Base-by-base conservation (phyloP, 2,329 filamentous ascomycete species). In the Trichophyton rubrum region DNA sequence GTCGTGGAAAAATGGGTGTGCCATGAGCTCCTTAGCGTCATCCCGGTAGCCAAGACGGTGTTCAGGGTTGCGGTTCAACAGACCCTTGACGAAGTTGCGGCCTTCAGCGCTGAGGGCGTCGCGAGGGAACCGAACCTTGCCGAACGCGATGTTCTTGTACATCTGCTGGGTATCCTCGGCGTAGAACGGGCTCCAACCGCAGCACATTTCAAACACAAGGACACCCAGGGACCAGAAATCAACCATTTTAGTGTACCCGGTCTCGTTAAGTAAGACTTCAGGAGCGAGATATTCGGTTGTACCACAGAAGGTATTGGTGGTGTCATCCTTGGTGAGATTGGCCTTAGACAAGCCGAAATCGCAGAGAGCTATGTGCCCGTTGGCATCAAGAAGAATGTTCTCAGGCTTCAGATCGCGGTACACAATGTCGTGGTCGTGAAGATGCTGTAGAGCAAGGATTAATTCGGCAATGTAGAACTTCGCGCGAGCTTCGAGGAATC, bases 131-230 rank as follows among this genome's bases (percentile, higher is more conserved):
- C 93, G 83, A 61, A 99, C 93, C 73, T 99, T 99, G 71, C 93
- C 93, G 70, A 99, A 99, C 0, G 93, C 93, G 72, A 99, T 99
- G 77, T 99, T 99, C 80, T 99, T 99, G 80, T 99, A 99, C 93
- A 99, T 99, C 74, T 99, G 93, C 75, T 99, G 93, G 0, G 93
- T 99, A 71, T 99, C 93, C 70, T 99, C 93, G 61, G 93, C 93
- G 68, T 97, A 99, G 76, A 99, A 99, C 0, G 93, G 93, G 69
- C 90, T 96, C 93, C 93, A 99, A 38, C 93, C 93, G 69, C 93
- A 99, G 78, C 93, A 99, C 93, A 99, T 99, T 74, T 99, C 93
- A 69, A 99, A 99, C 1, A 99, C 93, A 60, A 99, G 80, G 56
- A 99, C 93, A 61, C 93, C 93, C 11, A 99, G 81, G 1, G 93